These are phyloP conservation scores for Neonectria ditissima DNA, from an alignment of 2,329 filamentous ascomycete species.

Conservation along the genomic window DNA sequence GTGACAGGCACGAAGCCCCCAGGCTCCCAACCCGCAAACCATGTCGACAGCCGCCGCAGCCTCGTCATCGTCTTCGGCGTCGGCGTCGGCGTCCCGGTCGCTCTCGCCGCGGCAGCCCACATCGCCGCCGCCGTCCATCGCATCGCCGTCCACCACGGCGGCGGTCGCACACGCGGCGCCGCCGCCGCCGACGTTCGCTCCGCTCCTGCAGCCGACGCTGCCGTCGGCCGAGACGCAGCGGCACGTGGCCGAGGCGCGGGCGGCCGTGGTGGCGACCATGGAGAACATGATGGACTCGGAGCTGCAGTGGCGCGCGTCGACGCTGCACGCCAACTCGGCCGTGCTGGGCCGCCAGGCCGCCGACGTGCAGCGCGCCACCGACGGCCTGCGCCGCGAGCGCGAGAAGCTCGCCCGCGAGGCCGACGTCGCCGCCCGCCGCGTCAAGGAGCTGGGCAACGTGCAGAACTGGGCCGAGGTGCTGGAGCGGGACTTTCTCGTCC, in stretches of 20 bases:
- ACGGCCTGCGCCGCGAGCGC: constrained; percentile 70
- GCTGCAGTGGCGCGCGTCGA: constrained; percentile 74
- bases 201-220: constrained; percentile 51
- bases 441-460: constrained; percentile 85
- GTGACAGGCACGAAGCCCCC: neutral
- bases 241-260: constrained; percentile 67
- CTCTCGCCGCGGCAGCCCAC: constrained; percentile 39
- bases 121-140: constrained; percentile 41
- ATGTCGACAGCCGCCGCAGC: constrained; percentile 24
- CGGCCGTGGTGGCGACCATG: constrained; percentile 71
- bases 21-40: neutral
- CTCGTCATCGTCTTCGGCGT: constrained; percentile 37
- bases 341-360: constrained; percentile 76
- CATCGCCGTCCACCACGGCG: constrained; percentile 34
- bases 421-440: constrained; percentile 68
- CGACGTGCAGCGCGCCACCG: constrained; percentile 71
- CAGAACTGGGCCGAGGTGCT: constrained; percentile 91
- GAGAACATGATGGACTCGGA: constrained; percentile 77
- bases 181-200: constrained; percentile 31
- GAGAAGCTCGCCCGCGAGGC: constrained; percentile 74
- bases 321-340: constrained; percentile 76
- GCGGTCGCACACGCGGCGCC: constrained; percentile 35
- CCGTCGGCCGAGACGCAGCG: constrained; percentile 58
- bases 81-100: constrained; percentile 33
- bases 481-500: constrained; percentile 72